Base-by-base conservation (phyloP, 805 yeast genomes). In the Ascoidea asiatica region DNA sequence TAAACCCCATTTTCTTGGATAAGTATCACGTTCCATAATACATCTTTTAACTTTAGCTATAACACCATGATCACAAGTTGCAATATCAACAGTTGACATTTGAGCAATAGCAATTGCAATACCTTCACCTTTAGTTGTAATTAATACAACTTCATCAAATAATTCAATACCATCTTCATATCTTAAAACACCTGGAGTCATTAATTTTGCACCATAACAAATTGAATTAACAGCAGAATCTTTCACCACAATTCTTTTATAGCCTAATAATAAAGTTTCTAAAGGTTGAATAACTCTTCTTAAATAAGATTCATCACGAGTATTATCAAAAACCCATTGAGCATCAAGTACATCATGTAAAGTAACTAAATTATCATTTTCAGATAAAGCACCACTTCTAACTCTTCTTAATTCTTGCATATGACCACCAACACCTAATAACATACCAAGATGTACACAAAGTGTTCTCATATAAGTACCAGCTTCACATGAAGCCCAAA, bases 321-420 rank as follows among this genome's bases (percentile, higher is more conserved):
- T 85, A 70, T 89, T 92, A 66, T 92, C 98, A 61, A 87, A 92
- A 52, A 83, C 79, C 87, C 95, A 92, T 71, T 92, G 98, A 47
- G 98, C 98, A 64, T 92, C 98, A 66, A 92, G 71, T 44, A 92
- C 92, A 68, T 92, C 98, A 68, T 92, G 98, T 60, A 92, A 74
- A 50, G 98, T 89, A 48, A 92, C 96, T 72, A 92, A 69, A 65
- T 82, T 81, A 61, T 92, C 97, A 57, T 72, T 74, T 69, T 92
- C 98, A 58, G 80, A 73, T 61, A 92, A 62, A 47, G 97, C 97
- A 63, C 98, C 98, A 42, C 95, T 85, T 70, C 98, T 81, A 51
- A 92, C 98, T 75, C 98, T 89, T 71, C 98, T 87, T 58, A 92
- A 81, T 70, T 92, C 98, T 76, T 92, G 98, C 98, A 92, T 92